Base-by-base conservation (phyloP, 2,329 filamentous ascomycete species). In the Xylariales sp. region DNA sequence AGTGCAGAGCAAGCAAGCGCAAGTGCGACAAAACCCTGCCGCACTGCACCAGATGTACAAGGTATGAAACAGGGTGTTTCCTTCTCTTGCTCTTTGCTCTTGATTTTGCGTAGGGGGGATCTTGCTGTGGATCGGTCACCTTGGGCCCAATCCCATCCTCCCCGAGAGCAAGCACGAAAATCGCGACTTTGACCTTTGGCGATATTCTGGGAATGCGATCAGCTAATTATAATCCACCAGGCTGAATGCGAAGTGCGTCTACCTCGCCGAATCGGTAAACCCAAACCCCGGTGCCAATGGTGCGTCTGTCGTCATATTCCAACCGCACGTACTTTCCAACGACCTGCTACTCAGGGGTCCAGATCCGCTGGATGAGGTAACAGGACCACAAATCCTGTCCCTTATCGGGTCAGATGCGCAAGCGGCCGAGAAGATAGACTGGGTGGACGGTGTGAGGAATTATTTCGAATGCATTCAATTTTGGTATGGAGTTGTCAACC, bases 381-480 rank as follows among this genome's bases (percentile, higher is more conserved):
- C 60, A 12, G 56, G 57, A 30, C 43, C 55, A 7, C 57, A 63
- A 44, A 62, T 69, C 45, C 56, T 69, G 47, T 57, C 57, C 20
- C 54, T 68, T 14, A 50, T 68, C 14, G 50, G 51, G 13, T 51
- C 52, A 6, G 56, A 58, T 40, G 54, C 55, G 18, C 41, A 34
- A 11, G 43, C 47, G 3, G 53, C 46, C 25, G 42, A 42, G 14
- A 49, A 48, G 11, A 37, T 60, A 14, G 52, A 59, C 41, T 69
- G 64, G 61, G 60, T 54, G 20, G 55, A 63, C 14, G 56, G 60
- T 20, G 51, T 60, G 19, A 51, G 57, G 4, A 51, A 55, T 27
- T 69, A 64, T 47, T 67, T 68, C 50, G 47, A 54, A 21, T 65
- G 56, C 34, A 56, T 67, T 40, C 64, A 69, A 40, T 54, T 60